Percentiles rank a stretch among this genome's conserved stretches.
phyloP scores from a whole-genome alignment of 257 asterid species.

The Linderniella brevidens region DNA sequence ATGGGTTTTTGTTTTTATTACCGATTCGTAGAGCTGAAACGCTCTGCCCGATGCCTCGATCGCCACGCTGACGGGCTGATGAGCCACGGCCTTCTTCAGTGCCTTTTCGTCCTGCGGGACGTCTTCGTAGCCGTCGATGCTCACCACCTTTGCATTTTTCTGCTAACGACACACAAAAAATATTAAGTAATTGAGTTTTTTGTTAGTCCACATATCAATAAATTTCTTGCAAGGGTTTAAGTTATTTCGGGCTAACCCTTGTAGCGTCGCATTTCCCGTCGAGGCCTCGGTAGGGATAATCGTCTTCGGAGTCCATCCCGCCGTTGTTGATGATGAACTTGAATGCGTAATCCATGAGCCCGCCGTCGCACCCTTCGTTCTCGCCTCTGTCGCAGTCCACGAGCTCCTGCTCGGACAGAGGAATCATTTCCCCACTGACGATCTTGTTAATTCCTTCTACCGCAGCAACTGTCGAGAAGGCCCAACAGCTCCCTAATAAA shows the following conservation, averaged over 20 bases:
- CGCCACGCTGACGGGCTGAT: conserved; percentile 77
- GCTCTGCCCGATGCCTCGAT: conserved; percentile 79
- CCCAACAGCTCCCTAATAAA: conserved; percentile 36
- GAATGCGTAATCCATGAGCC: conserved; percentile 75
- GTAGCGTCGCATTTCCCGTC: conserved; percentile 43
- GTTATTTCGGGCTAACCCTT: conserved; percentile 22
- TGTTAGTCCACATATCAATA: not conserved
- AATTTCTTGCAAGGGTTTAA: not conserved
- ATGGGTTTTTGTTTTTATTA: conserved; percentile 16
- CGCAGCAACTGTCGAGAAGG: conserved; percentile 39
- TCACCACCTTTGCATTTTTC: conserved; percentile 60
- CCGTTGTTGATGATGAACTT: conserved; percentile 53
- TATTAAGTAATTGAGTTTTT: too few relatives aligned
- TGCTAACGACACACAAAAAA: conserved; percentile 11
- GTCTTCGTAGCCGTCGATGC: conserved; percentile 71
- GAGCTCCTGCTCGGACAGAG: conserved; percentile 60
- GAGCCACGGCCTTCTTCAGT: conserved; percentile 60
- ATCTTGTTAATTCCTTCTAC: conserved; percentile 36
- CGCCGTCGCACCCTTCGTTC: conserved; percentile 63
- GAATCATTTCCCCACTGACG: conserved; percentile 18
- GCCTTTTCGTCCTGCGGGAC: conserved; percentile 53
- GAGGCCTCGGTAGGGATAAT: conserved; percentile 54
- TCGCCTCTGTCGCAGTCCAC: conserved; percentile 47
- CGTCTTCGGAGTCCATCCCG: conserved; percentile 60
- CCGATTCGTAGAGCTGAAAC: conserved; percentile 43